Evolutionary conservation across 148 eudicot species (phyloP).

Genomic region (Rhododendron williamsianum): DNA sequence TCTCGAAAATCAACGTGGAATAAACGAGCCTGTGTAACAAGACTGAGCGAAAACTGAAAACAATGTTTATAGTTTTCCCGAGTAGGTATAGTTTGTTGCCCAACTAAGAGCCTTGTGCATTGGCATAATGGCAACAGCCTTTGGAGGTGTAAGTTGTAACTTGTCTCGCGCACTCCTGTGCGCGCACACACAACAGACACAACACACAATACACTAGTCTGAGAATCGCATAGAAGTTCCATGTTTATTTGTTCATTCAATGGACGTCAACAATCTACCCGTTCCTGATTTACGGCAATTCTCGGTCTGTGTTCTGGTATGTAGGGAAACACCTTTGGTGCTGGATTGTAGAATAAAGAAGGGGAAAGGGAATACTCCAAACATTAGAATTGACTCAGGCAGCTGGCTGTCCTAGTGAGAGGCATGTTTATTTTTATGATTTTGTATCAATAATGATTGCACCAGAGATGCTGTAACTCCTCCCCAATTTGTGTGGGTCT

Average conservation of each 20-base stretch:
- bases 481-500: background rate
- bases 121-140: background rate
- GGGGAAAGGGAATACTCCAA: background rate
- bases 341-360: slow-evolving; percentile 5
- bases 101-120: background rate
- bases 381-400: slow-evolving; percentile 2
- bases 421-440: slow-evolving; percentile 3
- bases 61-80: background rate
- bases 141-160: background rate
- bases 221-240: background rate
- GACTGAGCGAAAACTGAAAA: background rate
- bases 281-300: background rate
- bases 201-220: background rate
- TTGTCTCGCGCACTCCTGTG: too few relatives aligned
- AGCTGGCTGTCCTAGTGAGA: slow-evolving; percentile 3
- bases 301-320: background rate
- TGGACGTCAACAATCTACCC: background rate
- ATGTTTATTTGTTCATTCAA: background rate
- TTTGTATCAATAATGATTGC: background rate
- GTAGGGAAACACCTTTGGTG: slow-evolving; percentile 12
- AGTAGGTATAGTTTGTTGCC: background rate
- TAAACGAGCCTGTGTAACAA: background rate
- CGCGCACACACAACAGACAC: background rate
- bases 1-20: background rate
- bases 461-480: background rate